These are phyloP conservation scores for Vigna hirtella DNA, from an alignment of 306 rosid genomes.

Conservation along the genomic window DNA sequence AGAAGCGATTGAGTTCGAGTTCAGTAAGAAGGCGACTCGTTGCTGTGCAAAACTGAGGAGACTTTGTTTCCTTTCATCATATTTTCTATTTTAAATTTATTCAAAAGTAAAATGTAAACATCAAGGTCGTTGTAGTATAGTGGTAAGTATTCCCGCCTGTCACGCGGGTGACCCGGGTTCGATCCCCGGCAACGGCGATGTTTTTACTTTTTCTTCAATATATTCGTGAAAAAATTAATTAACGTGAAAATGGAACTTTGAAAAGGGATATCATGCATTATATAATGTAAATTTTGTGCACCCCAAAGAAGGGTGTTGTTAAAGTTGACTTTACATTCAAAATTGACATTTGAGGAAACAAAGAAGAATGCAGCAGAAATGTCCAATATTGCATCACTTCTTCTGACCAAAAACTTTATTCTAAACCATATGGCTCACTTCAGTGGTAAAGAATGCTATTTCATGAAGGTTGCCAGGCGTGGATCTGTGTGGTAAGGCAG, in stretches of 20 bases:
- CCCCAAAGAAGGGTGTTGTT: not conserved
- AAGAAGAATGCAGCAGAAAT: not conserved
- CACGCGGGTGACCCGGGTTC: slow-evolving; percentile 56
- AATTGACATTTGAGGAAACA: not conserved
- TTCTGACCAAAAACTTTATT: not conserved
- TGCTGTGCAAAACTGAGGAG: not conserved
- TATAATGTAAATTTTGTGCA: not conserved
- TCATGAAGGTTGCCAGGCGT: slow-evolving; percentile 55
- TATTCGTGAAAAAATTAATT: not conserved
- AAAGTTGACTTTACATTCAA: not conserved
- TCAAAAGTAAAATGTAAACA: too few species aligned
- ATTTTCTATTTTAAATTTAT: too few species aligned
- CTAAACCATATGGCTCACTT: not conserved
- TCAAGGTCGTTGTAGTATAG: slow-evolving; percentile 33
- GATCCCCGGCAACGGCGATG: slow-evolving; percentile 54
- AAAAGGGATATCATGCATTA: too few species aligned
- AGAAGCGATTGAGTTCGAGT: not conserved
- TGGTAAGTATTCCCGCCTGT: slow-evolving; percentile 56
- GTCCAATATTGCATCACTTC: not conserved
- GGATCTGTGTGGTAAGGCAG: slow-evolving; percentile 66
- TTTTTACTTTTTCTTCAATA: not conserved
- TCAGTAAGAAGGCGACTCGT: not conserved
- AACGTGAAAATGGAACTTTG: too few species aligned
- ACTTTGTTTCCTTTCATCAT: too few species aligned
- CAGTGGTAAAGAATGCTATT: slow-evolving; percentile 14